Base-by-base conservation (phyloP, 345 rosid species). In the Euphorbia pulcherrima region DNA sequence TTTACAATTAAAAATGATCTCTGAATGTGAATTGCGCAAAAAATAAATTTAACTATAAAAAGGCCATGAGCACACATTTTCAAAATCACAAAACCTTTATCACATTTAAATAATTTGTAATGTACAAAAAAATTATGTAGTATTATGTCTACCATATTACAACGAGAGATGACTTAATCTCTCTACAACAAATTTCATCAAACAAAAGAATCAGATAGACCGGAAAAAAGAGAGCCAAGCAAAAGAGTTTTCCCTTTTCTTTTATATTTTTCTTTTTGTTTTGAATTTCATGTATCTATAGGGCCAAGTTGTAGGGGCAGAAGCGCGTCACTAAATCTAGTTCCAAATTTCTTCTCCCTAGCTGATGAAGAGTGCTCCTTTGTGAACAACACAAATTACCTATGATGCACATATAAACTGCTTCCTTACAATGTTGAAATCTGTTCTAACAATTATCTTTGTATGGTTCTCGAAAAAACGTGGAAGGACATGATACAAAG, bases 241-340 rank as follows among this genome's bases (percentile, higher is more conserved):
- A 12, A 44, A 16, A 44, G 12, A 30, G 21, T 41, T 37, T 24
- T 44, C 4, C 20, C 17, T 12, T 28, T 12, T 48, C 39, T 56
- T 29, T n/a, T 33, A 6, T 67, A 48, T 26, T n/a, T n/a, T n/a
- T 7, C 7, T 33, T 33, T 33, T 33, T 33, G 7, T 33, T 33
- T 33, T 2, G 7, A 33, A 46, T 27, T 39, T 30, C 5, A 65
- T 26, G 56, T 28, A n/a, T 62, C 21, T 37, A 30, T 21, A n/a
- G 24, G 62, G 51, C 46, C 68, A 39, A 26, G 12, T 59, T 69
- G 62, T 51, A 29, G 8, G 26, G 65, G 52, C 51, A 51, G 64
- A 37, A 16, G 55, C 1, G 46, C 53, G 39, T 37, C 60, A 50
- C 48, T 53, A 65, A 41, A 20, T 62, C 48, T 62, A 13, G 18